These are phyloP conservation scores for Zhuliangozyma blackwelliae DNA, from an alignment of 1,139 yeast species.

Conservation along the genomic window DNA sequence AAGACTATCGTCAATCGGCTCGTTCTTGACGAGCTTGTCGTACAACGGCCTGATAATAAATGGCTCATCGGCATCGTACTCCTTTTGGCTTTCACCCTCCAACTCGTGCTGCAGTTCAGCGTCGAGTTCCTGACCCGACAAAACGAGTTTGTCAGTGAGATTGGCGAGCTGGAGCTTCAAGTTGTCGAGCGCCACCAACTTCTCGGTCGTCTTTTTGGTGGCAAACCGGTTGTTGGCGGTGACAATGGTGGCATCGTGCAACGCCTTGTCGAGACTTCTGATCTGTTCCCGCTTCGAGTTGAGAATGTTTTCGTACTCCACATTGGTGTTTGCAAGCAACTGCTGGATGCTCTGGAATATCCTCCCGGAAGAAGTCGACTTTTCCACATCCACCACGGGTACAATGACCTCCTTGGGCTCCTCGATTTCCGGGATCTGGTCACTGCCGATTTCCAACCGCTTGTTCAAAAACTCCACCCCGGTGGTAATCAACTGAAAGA, in stretches of 20 bases:
- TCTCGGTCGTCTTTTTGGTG: constrained; percentile 35
- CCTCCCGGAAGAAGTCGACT: constrained; percentile 20
- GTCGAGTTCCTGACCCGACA: constrained; percentile 21
- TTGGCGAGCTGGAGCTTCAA: constrained; percentile 43
- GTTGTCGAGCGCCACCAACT: constrained; percentile 35
- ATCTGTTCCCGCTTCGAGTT: constrained; percentile 37
- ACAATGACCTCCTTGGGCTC: constrained; percentile 17
- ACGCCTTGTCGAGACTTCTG: constrained; percentile 30
- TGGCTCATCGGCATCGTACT: constrained; percentile 81
- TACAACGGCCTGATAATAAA: constrained; percentile 61
- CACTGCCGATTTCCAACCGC: constrained; percentile 22
- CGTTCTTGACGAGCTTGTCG: constrained; percentile 40
- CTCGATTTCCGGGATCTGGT: constrained; percentile 16
- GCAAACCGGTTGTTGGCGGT: constrained; percentile 43
- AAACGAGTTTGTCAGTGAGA: constrained; percentile 33
- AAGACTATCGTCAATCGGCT: constrained; percentile 22
- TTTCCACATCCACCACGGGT: constrained; percentile 6
- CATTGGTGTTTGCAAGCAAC: constrained; percentile 33
- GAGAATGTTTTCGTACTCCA: constrained; percentile 37
- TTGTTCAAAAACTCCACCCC: constrained; percentile 31
- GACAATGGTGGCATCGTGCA: constrained; percentile 41
- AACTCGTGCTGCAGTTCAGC: constrained; percentile 4
- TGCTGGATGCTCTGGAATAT: constrained; percentile 42
- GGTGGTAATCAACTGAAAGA: constrained; percentile 34
- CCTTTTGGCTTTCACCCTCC: constrained; percentile 13